phyloP scores from a whole-genome alignment of 768 basidiomycete species.

The Lactifluus volemus region DNA sequence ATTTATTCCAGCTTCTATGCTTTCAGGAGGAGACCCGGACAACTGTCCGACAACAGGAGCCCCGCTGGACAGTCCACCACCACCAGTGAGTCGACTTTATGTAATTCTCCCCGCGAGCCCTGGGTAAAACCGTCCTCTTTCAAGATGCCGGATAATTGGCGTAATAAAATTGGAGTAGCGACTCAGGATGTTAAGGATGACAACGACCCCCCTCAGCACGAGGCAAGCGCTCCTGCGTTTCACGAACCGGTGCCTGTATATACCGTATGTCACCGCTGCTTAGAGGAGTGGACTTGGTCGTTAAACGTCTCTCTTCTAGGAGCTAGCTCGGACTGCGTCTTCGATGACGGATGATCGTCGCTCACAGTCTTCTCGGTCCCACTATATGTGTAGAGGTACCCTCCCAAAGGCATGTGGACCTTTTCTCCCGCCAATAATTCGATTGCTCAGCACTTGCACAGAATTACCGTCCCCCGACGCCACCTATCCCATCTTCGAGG shows the following conservation, averaged over 20 bases:
- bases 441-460: slow-evolving; percentile 3
- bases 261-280: not conserved
- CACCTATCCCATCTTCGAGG: slow-evolving; percentile 21
- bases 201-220: not conserved
- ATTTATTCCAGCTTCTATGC: not conserved
- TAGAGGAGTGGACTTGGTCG: not conserved
- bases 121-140: not conserved
- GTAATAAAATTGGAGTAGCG: slow-evolving; percentile 3
- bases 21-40: not conserved
- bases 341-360: slow-evolving; percentile 1
- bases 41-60: not conserved
- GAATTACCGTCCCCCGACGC: slow-evolving; percentile 29
- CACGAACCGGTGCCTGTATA: not conserved
- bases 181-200: not conserved
- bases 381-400: not conserved
- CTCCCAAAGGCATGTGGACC: slow-evolving; percentile 9
- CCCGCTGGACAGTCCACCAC: not conserved
- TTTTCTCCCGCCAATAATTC: not conserved
- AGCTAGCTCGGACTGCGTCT: not conserved
- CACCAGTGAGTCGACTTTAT: slow-evolving; percentile 5
- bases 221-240: not conserved
- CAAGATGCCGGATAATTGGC: slow-evolving; percentile 15
- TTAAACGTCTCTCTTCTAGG: not conserved
- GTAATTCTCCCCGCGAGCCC: not conserved
- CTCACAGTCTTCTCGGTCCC: not conserved